These are phyloP conservation scores for Cercospora nicotianae DNA, from an alignment of 2,329 filamentous ascomycete species.

Conservation along the genomic window DNA sequence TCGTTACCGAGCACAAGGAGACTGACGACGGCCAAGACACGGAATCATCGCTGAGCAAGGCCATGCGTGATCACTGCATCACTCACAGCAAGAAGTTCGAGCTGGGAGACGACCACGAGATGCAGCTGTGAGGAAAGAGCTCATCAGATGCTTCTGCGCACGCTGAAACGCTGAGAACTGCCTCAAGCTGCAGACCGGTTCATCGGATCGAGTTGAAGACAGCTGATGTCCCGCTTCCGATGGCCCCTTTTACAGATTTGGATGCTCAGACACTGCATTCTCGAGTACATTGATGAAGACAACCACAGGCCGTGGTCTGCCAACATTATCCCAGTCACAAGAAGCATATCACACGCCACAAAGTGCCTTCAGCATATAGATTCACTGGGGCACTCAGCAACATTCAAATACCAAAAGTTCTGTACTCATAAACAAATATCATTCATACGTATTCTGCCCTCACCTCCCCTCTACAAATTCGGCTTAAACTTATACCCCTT, in stretches of 20 bases:
- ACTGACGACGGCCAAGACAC: background rate
- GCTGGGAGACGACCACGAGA: background rate
- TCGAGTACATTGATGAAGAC: background rate
- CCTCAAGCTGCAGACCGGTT: background rate
- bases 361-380: background rate
- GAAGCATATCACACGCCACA: background rate
- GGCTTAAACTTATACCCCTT: conserved; percentile 31
- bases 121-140: background rate
- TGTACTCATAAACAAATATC: background rate
- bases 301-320: background rate
- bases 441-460: background rate
- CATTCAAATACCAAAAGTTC: background rate
- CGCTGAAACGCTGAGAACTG: background rate
- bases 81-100: background rate
- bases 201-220: background rate
- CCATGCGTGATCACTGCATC: background rate
- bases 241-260: background rate
- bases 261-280: background rate
- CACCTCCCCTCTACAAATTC: conserved; percentile 27
- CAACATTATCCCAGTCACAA: background rate
- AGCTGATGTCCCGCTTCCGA: background rate
- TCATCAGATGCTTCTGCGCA: background rate
- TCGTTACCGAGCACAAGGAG: background rate
- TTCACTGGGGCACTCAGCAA: background rate
- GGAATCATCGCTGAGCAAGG: background rate